Base-by-base conservation (phyloP, 2,329 filamentous ascomycete genomes). In the Ascochyta koolunga region DNA sequence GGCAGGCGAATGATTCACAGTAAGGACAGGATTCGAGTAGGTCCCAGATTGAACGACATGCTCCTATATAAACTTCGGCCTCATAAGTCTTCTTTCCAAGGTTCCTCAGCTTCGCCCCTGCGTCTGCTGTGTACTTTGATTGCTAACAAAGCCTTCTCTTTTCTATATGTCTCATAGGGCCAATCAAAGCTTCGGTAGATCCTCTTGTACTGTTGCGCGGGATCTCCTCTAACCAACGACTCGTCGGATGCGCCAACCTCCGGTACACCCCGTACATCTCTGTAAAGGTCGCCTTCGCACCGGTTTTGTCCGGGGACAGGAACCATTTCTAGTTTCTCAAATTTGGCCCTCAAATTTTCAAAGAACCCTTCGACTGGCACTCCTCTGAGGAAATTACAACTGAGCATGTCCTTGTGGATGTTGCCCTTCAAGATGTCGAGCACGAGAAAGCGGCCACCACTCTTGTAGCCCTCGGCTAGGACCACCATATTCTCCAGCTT, bases 381-480 rank as follows among this genome's bases (percentile, higher is more conserved):
- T 19, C 41, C 31, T 19, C 22, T 27, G 8, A 37, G n/a, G 8
- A 49, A 22, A 16, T 39, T 43, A 24, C 41, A 47, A n/a, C 15
- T 5, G 2, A 49, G 18, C n/a, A 48, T 32, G 22, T 58, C 47
- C 24, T 58, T 47, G 35, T 55, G 24, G 24, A 58, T 54, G 16
- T 38, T 35, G 8, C 45, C 50, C 21, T 54, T 50, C 37, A 44
- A 41, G 1, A 58, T 37, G 35, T 58, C 56, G n/a, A 58, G 47
- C 3, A 52, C 31, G 13, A 55, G 11, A 9, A 13, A 15, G 29
- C 47, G 56, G n/a, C 56, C 51, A 18, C 50, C 50, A n/a, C 42
- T 50, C 21, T 58, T 43, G 35, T 55, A 50, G 15, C 45, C 51
- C 15, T 44, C 5, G 18, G 46, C 42, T 16, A 55, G 18, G 11